These are phyloP conservation scores for Fraxinus xanthoxyloides DNA, from an alignment of 305 asterid genomes.

Conservation along the genomic window DNA sequence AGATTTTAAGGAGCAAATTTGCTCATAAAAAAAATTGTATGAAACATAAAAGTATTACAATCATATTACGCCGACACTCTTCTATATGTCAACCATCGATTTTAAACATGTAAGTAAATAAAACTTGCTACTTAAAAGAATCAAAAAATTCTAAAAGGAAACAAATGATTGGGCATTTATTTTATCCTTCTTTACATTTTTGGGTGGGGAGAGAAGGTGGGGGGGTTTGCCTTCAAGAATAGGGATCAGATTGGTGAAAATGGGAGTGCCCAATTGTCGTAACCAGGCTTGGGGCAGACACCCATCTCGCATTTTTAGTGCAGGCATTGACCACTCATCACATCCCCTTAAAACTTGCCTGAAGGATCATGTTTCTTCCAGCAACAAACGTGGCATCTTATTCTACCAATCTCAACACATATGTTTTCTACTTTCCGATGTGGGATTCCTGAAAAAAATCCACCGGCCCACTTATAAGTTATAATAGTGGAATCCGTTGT, in stretches of 20 bases:
- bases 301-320: constrained; percentile 63
- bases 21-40: no score
- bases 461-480: background rate
- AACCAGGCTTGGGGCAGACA: constrained; percentile 63
- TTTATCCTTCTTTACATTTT: no score
- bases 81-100: no score
- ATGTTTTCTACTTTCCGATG: constrained; percentile 4
- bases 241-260: constrained; percentile 63
- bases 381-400: background rate
- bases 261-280: constrained; percentile 63
- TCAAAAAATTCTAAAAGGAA: no score
- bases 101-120: no score
- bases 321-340: constrained; percentile 73
- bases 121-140: no score
- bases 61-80: no score
- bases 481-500: background rate
- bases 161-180: no score
- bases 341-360: constrained; percentile 66
- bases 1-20: no score
- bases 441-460: constrained; percentile 28
- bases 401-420: background rate
- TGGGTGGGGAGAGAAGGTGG: no score
- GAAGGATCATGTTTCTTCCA: constrained; percentile 66
- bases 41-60: no score
- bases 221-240: background rate